Percentiles rank a stretch among this genome's conserved stretches.
Conservation (phyloP, 176 grass and related monocot species). For the Bolboschoenus planiculmis region DNA sequence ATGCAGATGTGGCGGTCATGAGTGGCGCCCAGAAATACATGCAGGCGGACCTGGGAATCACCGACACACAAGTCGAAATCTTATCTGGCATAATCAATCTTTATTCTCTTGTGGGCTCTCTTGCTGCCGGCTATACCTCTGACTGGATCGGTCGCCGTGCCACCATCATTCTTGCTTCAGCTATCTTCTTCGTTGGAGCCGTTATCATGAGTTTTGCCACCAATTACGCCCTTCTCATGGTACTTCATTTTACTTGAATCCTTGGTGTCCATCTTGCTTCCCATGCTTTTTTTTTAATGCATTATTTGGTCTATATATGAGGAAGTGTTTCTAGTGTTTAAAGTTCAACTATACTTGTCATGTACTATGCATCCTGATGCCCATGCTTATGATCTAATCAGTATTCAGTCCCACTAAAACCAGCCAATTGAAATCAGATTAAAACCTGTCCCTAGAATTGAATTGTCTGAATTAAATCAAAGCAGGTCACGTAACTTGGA, state of each 20-base stretch:
- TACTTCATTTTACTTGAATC: background rate
- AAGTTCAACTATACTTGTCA: background rate
- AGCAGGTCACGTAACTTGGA: background rate
- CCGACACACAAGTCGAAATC: conserved; percentile 30
- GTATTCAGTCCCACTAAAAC: no score
- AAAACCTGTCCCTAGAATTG: background rate
- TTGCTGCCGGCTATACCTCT: conserved; percentile 31
- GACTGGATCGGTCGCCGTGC: conserved; percentile 30
- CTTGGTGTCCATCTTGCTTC: background rate
- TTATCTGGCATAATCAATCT: conserved; percentile 29
- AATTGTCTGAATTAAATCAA: background rate
- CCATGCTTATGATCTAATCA: no score
- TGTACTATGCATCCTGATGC: background rate
- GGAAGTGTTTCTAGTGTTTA: background rate
- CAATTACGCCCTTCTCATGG: conserved; percentile 26
- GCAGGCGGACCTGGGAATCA: conserved; percentile 24
- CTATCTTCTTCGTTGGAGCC: conserved; percentile 35
- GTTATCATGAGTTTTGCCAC: conserved; percentile 31
- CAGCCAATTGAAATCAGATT: no score
- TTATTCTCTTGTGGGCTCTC: conserved; percentile 29
- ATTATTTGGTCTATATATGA: background rate
- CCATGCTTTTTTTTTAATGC: background rate
- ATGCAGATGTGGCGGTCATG: conserved; percentile 41
- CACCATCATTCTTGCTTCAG: conserved; percentile 23
- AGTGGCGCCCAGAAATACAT: conserved; percentile 35